phyloP scores from a whole-genome alignment of 352 stramenopile species.

The Elongisporangium undulatum region DNA sequence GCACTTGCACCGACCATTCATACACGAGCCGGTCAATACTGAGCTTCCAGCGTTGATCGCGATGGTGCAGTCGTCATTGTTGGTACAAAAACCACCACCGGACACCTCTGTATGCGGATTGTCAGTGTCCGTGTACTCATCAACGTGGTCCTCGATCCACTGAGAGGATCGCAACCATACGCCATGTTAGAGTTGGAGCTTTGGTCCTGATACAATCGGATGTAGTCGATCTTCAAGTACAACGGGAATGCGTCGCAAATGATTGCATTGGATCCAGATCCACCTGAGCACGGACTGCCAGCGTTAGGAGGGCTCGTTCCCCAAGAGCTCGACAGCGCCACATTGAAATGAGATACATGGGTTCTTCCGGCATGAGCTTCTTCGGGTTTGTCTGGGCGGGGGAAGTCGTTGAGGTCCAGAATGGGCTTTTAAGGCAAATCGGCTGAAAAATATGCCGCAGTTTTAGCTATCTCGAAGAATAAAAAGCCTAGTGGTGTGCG shows the following conservation, averaged over 20 bases:
- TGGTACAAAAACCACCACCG: slow-evolving; percentile 55
- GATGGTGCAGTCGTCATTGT: slow-evolving; percentile 57
- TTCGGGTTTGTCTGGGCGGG: slow-evolving; percentile 56
- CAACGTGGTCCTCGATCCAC: slow-evolving; percentile 75
- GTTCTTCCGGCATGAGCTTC: slow-evolving; percentile 93
- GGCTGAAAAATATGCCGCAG: too few species aligned
- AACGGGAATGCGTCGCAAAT: slow-evolving; percentile 70
- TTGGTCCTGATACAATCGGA: slow-evolving; percentile 70
- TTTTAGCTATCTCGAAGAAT: too few species aligned
- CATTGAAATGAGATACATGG: slow-evolving; percentile 96
- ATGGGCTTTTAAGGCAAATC: too few species aligned
- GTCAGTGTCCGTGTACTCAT: slow-evolving; percentile 64
- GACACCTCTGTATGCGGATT: slow-evolving; percentile 56
- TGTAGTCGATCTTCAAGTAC: slow-evolving; percentile 75
- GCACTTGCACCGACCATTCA: slow-evolving; percentile 24
- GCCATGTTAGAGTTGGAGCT: slow-evolving; percentile 36
- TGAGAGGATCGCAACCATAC: slow-evolving; percentile 58
- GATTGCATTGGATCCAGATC: slow-evolving; percentile 29
- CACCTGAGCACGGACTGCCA: slow-evolving; percentile 43
- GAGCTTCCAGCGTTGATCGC: not conserved
- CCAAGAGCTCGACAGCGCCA: slow-evolving; percentile 91
- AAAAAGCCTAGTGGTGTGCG: too few species aligned
- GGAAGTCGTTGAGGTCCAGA: too few species aligned
- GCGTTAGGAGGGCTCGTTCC: slow-evolving; percentile 64
- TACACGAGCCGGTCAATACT: slow-evolving; percentile 18